A percentile compares a stretch with the other conserved stretches of the same genome.
Conservation (phyloP, 2,329 filamentous ascomycete species). For the Epichloe hybrida region DNA sequence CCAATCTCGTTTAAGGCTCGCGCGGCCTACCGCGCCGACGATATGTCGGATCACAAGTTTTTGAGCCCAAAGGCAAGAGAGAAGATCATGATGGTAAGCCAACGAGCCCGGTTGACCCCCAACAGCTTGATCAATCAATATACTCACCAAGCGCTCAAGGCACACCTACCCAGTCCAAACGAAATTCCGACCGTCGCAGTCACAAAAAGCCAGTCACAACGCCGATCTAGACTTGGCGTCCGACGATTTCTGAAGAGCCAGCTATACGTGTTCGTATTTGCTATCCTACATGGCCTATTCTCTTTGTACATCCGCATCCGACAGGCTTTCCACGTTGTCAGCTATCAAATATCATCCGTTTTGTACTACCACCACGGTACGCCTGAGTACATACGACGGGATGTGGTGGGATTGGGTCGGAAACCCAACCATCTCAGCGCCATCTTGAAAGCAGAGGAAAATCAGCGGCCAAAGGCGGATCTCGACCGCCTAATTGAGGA, state of each 20-base stretch:
- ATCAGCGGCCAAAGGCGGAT: constrained; percentile 55
- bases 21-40: constrained; percentile 27
- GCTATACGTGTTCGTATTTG: constrained; percentile 54
- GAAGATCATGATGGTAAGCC: constrained; percentile 22
- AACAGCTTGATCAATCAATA: not conserved
- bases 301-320: constrained; percentile 76
- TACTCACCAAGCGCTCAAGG: constrained; percentile 16
- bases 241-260: constrained; percentile 48
- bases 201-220: constrained; percentile 13
- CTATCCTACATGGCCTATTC: constrained; percentile 66
- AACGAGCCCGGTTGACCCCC: not conserved
- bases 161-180: constrained; percentile 22
- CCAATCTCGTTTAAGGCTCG: constrained; percentile 23
- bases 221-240: constrained; percentile 37
- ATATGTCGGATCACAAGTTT: constrained; percentile 19
- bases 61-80: constrained; percentile 23
- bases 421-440: constrained; percentile 80
- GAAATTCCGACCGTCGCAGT: constrained; percentile 16
- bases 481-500: constrained; percentile 79
- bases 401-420: constrained; percentile 61
- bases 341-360: constrained; percentile 66
- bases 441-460: constrained; percentile 61
- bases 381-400: constrained; percentile 79
- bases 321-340: constrained; percentile 64
- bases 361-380: constrained; percentile 93